These are phyloP conservation scores for Hypsizygus marmoreus DNA, from an alignment of 768 basidiomycete species.

Conservation along the genomic window DNA sequence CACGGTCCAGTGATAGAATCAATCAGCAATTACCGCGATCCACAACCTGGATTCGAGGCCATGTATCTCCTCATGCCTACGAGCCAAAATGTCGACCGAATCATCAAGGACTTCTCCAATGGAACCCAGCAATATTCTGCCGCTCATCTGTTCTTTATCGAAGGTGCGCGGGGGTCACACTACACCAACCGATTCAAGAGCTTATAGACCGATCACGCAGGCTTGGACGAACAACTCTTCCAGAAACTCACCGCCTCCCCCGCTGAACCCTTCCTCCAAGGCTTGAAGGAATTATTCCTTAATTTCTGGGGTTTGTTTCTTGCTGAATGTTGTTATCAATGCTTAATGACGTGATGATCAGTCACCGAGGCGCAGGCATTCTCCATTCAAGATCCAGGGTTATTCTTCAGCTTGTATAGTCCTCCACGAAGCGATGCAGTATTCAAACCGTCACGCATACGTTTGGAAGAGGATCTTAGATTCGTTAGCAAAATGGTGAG, in stretches of 20 bases:
- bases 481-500: slow-evolving; percentile 72
- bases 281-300: slow-evolving; percentile 83
- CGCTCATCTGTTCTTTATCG: slow-evolving; percentile 92
- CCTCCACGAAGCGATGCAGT: slow-evolving; percentile 75
- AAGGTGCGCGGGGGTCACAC: slow-evolving; percentile 47
- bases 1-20: slow-evolving; percentile 81
- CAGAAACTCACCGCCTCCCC: slow-evolving; percentile 72
- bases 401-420: slow-evolving; percentile 89
- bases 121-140: slow-evolving; percentile 70
- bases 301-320: slow-evolving; percentile 84
- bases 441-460: slow-evolving; percentile 64
- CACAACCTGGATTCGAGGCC: slow-evolving; percentile 86
- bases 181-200: neutral
- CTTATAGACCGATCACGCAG: slow-evolving; percentile 39
- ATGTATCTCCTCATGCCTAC: slow-evolving; percentile 96
- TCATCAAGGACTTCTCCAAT: slow-evolving; percentile 79
- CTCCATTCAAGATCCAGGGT: slow-evolving; percentile 71
- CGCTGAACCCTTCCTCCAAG: slow-evolving; percentile 76
- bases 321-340: neutral
- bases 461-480: slow-evolving; percentile 86
- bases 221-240: slow-evolving; percentile 76
- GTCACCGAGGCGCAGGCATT: slow-evolving; percentile 88
- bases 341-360: slow-evolving; percentile 30
- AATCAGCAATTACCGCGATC: slow-evolving; percentile 79
- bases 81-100: slow-evolving; percentile 86